Conservation (phyloP, 371 early-diverging fungal genomes). For the Cladochytrium tenue region DNA sequence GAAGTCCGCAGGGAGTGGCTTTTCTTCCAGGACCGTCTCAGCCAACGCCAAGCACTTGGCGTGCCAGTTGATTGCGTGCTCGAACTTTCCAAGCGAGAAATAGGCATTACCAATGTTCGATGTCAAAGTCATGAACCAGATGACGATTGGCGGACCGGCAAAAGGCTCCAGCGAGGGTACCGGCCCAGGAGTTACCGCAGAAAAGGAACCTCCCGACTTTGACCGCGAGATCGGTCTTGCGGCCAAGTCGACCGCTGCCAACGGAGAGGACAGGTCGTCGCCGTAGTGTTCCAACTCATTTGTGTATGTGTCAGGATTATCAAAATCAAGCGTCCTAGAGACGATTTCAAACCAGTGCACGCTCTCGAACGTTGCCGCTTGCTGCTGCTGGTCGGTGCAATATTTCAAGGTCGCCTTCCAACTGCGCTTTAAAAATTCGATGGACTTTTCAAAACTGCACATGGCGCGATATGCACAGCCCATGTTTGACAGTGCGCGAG, state of each 20-base stretch:
- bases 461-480: not conserved
- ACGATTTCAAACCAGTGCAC: not conserved
- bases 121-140: constrained; percentile 44
- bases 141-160: constrained; percentile 48
- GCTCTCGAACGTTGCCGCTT: not conserved
- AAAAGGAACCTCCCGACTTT: not conserved
- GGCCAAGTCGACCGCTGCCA: not conserved
- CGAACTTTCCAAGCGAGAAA: constrained; percentile 35
- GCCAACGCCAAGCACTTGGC: constrained; percentile 43
- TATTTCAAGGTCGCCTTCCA: not conserved
- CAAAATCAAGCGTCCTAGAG: not conserved
- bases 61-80: constrained; percentile 42
- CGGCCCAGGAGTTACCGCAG: not conserved
- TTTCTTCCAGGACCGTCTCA: constrained; percentile 47
- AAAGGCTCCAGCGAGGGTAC: not conserved
- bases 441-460: not conserved
- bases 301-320: not conserved
- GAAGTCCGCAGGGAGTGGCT: constrained; percentile 36
- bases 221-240: not conserved
- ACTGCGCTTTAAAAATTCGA: not conserved
- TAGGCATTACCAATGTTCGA: constrained; percentile 48
- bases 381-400: not conserved
- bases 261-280: not conserved
- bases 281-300: not conserved
- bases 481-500: constrained; percentile 4